Evolutionary conservation across 2,329 filamentous ascomycete species (phyloP), one percentile per base, ranked within the genome.

Genomic region (Colletotrichum sp.): DNA sequence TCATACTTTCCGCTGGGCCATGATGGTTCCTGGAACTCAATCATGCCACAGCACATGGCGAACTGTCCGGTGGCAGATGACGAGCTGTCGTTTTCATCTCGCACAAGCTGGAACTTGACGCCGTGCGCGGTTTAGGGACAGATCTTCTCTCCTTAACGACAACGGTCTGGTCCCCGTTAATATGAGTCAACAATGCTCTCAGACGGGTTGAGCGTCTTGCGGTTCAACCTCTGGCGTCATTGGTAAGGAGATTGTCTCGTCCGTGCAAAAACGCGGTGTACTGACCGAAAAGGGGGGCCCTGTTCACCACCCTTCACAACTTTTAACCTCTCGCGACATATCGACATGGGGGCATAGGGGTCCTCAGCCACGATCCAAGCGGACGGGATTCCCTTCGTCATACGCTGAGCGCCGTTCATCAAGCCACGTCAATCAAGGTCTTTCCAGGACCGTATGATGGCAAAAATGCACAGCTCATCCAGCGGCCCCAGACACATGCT

Each of bases 301-400:
- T 21, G 43, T 52, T 13, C n/a, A 52, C 13, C 18, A n/a, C 24
- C 34, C 12, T 70, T 48, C 32, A 56, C 32, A 7, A 21, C 55
- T 64, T 64, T 43, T 64, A 36, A 43, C 61, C 34, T 43, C 36
- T 8, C 21, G 8, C 21, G 58, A 65, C 32, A 64, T 64, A 64
- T 72, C 32, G 72, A 55, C 69, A 75, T 61, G 61, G 73, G 30
- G 66, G 64, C 64, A 68, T 52, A 73, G 64, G 70, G 70, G 70
- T 73, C 70, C 70, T 75, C 64, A 64, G 70, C 73, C 73, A 75
- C 70, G 67, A 75, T 60, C 73, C 73, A 65, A 69, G 73, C 58
- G 64, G 70, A 68, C 28, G 73, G 70, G 21, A 68, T 64, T 61
- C 36, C 18, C 30, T 18, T 52, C 68, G 55, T 71, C 69, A 58